Evolutionary conservation across 176 grass and related monocot genomes (phyloP).

Genomic region (Tillandsia fasciculata): DNA sequence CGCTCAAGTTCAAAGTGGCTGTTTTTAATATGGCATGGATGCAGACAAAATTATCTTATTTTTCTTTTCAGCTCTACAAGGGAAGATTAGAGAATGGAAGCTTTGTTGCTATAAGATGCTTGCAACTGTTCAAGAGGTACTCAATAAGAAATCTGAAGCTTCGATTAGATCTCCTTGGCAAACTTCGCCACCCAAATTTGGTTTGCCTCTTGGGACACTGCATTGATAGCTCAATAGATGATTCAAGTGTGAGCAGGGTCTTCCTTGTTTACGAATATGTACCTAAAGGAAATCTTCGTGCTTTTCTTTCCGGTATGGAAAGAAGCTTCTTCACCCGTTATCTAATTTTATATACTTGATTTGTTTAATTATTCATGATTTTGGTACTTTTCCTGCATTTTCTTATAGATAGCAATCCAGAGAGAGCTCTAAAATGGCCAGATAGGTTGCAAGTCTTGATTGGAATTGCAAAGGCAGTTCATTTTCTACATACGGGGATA

Average conservation of each 20-base stretch:
- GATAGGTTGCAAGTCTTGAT: slow-evolving; percentile 71
- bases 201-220: slow-evolving; percentile 91
- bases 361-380: background rate
- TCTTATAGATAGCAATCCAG: slow-evolving; percentile 46
- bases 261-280: slow-evolving; percentile 94
- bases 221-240: slow-evolving; percentile 52
- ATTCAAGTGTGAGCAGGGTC: slow-evolving; percentile 66
- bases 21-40: background rate
- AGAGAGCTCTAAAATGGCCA: slow-evolving; percentile 68
- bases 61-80: slow-evolving; percentile 80
- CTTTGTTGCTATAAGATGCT: slow-evolving; percentile 78
- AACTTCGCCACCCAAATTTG: slow-evolving; percentile 83
- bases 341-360: background rate
- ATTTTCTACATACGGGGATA: slow-evolving; percentile 94
- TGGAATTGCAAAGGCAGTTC: slow-evolving; percentile 76
- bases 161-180: slow-evolving; percentile 91
- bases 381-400: slow-evolving; percentile 4
- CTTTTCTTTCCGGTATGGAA: slow-evolving; percentile 66
- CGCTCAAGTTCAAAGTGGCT: background rate
- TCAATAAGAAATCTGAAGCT: slow-evolving; percentile 93
- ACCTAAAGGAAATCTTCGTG: slow-evolving; percentile 47
- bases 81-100: slow-evolving; percentile 82
- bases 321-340: background rate
- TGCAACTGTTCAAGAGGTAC: slow-evolving; percentile 67
- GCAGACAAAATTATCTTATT: background rate